phyloP scores from a whole-genome alignment of 192 early-diverging fungal species.

The Chytriomyces hyalinus region DNA sequence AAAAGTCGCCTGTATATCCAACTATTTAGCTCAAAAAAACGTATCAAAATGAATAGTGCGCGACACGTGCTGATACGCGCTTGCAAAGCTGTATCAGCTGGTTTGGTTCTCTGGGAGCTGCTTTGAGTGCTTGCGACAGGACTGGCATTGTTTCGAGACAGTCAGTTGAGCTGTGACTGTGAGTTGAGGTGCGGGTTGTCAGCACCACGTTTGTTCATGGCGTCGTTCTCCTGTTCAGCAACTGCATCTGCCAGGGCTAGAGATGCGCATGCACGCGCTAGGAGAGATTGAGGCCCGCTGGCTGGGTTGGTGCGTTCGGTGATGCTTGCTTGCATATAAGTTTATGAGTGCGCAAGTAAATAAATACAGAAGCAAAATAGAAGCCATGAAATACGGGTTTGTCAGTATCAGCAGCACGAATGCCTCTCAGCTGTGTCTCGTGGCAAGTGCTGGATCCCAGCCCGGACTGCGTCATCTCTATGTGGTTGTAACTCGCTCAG shows the following conservation, averaged over 20 bases:
- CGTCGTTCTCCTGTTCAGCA: neutral
- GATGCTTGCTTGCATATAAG: too few relatives aligned
- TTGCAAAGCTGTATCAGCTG: neutral
- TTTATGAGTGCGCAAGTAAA: too few relatives aligned
- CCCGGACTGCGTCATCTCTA: too few relatives aligned
- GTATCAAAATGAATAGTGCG: slow-evolving; percentile 38
- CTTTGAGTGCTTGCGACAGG: neutral
- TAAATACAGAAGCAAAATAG: too few relatives aligned
- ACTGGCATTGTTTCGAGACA: neutral
- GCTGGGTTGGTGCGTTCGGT: too few relatives aligned
- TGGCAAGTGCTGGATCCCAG: too few relatives aligned
- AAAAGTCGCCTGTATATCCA: slow-evolving; percentile 61
- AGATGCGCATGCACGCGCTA: neutral
- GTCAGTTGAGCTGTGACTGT: neutral
- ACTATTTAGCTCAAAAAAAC: too few relatives aligned
- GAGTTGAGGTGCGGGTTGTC: neutral
- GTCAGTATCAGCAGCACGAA: too few relatives aligned
- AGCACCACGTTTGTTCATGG: neutral
- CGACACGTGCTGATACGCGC: neutral
- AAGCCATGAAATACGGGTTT: too few relatives aligned
- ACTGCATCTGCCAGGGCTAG: neutral
- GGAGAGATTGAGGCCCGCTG: neutral
- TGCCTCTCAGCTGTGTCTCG: too few relatives aligned
- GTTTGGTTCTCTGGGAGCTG: neutral
- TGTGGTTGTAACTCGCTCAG: too few relatives aligned